Base-by-base conservation (phyloP, 345 rosid species). In the Lepidium africanum region DNA sequence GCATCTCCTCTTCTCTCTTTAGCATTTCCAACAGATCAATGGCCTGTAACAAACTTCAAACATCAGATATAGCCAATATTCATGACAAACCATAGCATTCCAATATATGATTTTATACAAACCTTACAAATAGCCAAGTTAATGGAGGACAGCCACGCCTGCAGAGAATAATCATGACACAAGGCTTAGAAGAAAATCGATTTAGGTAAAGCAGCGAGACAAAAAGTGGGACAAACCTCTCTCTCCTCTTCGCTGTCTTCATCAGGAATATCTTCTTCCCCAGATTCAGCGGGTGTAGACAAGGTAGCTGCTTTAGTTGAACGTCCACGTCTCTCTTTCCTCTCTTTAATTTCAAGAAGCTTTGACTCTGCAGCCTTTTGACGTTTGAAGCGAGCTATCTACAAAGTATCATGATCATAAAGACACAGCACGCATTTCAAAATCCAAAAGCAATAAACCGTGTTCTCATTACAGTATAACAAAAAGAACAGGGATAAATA, bases 201-300 rank as follows among this genome's bases (percentile, higher is more conserved):
- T 13, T 14, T 23, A 19, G 32, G 21, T 15, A 50, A 19, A 33
- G 49, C 35, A 59, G 39, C 5, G 0, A 11, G 46, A 17, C 7
- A 19, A 42, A 56, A 69, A 38, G 25, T 11, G 35, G 27, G 59
- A 36, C 71, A 10, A 67, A 89, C 98, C 90, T 91, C 99, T 42
- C 99, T 81, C 70, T 95, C 98, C 75, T 95, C 98, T 84, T 95
- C 99, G 33, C 90, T 80, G 69, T 91, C 98, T n/a, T 89, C 97
- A 78, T 91, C 96, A 48, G 86, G 72, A 35, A 78, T 54, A 65
- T 91, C 93, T 62, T 94, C 99, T 73, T 94, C 97, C 41, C 90
- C 96, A 19, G 79, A 69, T 81, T 87, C 96, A 79, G 86, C 80
- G 1, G 91, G 99, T 63, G 96, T 71, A 2, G 97, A 91, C 59